Conservation (phyloP, 495 filamentous ascomycete genomes). For the Trichoderma virens region DNA sequence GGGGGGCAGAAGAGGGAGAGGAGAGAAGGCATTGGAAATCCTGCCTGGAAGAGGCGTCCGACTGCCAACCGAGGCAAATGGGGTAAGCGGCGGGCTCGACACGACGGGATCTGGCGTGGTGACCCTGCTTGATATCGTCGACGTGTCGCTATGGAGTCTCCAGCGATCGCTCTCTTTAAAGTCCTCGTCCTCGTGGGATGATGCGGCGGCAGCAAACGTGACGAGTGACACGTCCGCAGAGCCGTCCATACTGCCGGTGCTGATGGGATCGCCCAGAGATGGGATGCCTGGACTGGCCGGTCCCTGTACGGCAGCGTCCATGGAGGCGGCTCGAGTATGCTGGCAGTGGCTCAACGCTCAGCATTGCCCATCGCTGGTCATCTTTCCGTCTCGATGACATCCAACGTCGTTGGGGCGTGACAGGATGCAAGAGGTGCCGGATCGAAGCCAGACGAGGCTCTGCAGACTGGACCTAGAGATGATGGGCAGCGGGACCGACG, state of each 20-base stretch:
- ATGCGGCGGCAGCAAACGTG: not conserved
- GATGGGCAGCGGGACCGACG: not conserved
- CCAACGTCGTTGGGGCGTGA: not conserved
- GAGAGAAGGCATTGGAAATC: not conserved
- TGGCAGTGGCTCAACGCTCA: constrained; percentile 5
- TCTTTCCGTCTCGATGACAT: not conserved
- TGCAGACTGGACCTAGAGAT: not conserved
- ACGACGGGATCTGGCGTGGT: not conserved
- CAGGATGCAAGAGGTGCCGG: not conserved
- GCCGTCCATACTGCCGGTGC: not conserved
- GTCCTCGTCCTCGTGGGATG: constrained; percentile 5
- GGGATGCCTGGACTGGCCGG: not conserved
- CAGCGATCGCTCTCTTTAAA: not conserved
- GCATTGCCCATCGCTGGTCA: not conserved
- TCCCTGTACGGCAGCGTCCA: not conserved
- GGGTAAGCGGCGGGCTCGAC: not conserved
- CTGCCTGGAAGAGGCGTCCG: not conserved
- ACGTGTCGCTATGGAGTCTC: constrained; percentile 1
- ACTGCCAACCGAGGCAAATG: constrained; percentile 1
- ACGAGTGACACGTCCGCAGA: not conserved
- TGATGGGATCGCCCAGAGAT: not conserved
- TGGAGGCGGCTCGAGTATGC: not conserved
- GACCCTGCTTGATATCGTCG: constrained; percentile 4
- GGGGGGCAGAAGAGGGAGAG: not conserved
- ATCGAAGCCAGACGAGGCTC: constrained; percentile 2